Base-by-base conservation (phyloP, 345 rosid species). In the Gossypium arboreum region DNA sequence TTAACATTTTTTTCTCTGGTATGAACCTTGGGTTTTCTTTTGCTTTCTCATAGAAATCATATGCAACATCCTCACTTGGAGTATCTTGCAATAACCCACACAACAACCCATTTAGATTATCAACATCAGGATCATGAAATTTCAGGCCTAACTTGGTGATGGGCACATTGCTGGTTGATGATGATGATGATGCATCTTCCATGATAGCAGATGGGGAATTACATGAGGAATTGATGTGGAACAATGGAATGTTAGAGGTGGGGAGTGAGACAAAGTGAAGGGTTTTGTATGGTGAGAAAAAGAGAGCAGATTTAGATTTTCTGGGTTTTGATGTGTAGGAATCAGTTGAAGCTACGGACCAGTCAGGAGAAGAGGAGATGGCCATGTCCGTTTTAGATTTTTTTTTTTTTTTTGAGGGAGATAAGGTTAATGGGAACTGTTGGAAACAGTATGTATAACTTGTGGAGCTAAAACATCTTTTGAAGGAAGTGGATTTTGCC, bases 31-130 rank as follows among this genome's bases (percentile, higher is more conserved):
- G 76, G 68, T 58, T 81, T 63, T 84, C 83, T 77, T 86, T 89
- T 15, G 89, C 93, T 83, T 90, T 84, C 84, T 81, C 79, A 77
- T 88, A 89, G 75, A 81, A 88, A 54, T 85, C 90, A 24, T 75
- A 84, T 7, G 89, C 92, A 3, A 86, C 43, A 13, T 79, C 75
- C 13, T 81, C 85, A 2, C 76, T 82, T 51, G 73, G 81, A 12
- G 87, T 86, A 78, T 88, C 86, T 68, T 29, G 79, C 22, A 90
- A 81, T 22, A 86, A 71, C 67, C 83, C 82, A 20, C 81, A 74
- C 55, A 92, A 71, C 34, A 86, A 84, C 12, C 72, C 75, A 73
- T 90, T 87, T 29, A 86, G 77, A 56, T 73, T 83, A 16, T 78
- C 73, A 0, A 79, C 67, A 34, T 75, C 90, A 51, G 87, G 71